Evolutionary conservation across 441 rosid genomes (phyloP).

Genomic region (Brassica hybrid): DNA sequence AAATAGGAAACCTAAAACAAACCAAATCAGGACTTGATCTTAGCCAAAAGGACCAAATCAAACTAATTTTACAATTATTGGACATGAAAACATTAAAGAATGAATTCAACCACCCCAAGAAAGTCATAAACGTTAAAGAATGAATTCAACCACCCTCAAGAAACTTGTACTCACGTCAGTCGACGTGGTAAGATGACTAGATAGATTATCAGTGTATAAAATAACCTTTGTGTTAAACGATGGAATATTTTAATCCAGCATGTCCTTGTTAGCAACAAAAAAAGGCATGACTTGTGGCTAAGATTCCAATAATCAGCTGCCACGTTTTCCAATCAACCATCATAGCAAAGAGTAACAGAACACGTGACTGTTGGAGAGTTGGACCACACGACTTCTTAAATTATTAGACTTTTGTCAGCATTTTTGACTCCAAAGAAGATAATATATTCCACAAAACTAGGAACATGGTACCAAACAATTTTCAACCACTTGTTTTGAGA

Average conservation of each 20-base stretch:
- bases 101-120: not conserved
- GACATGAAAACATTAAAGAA: not conserved
- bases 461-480: not conserved
- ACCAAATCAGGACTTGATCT: not conserved
- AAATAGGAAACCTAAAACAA: not conserved
- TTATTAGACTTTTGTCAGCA: not conserved
- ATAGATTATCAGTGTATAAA: not conserved
- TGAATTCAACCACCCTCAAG: not conserved
- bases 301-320: not conserved
- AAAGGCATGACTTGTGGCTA: not conserved
- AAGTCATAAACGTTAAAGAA: not conserved
- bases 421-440: not conserved
- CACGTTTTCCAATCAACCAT: not conserved
- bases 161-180: not conserved
- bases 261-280: not conserved
- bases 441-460: slow-evolving; percentile 4
- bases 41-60: not conserved
- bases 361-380: not conserved
- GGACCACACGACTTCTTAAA: not conserved
- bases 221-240: not conserved
- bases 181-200: not conserved
- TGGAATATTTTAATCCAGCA: not conserved
- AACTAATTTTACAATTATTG: not conserved
- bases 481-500: not conserved
- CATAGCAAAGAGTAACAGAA: not conserved